Percentiles rank a stretch among this genome's conserved stretches.
Evolutionary conservation across 352 stramenopile genomes (phyloP).

Genomic region (Plasmopara muralis): DNA sequence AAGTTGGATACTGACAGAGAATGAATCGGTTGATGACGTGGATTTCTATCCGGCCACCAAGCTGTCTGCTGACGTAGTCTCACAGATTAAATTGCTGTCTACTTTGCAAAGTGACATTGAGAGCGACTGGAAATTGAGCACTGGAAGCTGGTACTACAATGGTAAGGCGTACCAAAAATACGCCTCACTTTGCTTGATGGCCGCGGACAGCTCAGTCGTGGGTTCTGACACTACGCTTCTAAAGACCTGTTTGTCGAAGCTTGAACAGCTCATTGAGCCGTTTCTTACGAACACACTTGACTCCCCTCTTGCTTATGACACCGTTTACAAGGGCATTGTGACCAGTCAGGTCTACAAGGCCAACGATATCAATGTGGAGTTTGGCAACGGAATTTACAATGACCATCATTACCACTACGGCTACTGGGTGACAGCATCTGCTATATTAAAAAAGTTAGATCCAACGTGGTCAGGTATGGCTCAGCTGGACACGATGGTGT

Average conservation of each 20-base stretch:
- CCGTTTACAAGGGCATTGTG: constrained; percentile 58
- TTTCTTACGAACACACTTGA: constrained; percentile 57
- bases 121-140: constrained; percentile 36
- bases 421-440: constrained; percentile 67
- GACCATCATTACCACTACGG: constrained; percentile 83
- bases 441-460: constrained; percentile 62
- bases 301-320: constrained; percentile 65
- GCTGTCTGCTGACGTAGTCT: constrained; percentile 25
- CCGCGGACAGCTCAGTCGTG: constrained; percentile 40
- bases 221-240: constrained; percentile 46
- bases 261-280: constrained; percentile 43
- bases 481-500: constrained; percentile 60
- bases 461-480: constrained; percentile 47
- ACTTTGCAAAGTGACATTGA: constrained; percentile 52
- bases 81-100: constrained; percentile 33
- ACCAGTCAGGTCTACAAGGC: constrained; percentile 44
- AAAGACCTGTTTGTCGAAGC: constrained; percentile 48
- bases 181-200: constrained; percentile 69
- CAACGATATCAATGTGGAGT: constrained; percentile 57
- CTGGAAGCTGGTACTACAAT: constrained; percentile 71
- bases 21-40: constrained; percentile 42
- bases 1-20: constrained; percentile 50
- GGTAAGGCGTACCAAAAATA: constrained; percentile 80
- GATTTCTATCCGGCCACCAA: constrained; percentile 50
- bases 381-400: constrained; percentile 79